Percentiles rank a stretch among this genome's conserved stretches.
These are phyloP conservation scores for Dioscorea zingiberensis DNA, from an alignment of 106 monocot species.

Conservation along the genomic window DNA sequence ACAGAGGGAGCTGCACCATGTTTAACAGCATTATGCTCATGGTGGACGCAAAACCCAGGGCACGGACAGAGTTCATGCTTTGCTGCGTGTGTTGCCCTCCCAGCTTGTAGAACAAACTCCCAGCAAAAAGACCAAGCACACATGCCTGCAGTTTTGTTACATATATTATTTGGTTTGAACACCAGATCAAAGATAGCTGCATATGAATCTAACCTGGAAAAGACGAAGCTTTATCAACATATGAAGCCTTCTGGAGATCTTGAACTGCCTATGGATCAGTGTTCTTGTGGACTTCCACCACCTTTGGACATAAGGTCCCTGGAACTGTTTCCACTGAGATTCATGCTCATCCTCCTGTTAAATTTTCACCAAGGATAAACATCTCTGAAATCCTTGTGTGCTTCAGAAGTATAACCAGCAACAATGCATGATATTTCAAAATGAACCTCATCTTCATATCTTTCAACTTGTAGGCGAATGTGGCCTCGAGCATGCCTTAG, in stretches of 20 bases:
- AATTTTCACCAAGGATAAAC: too few species aligned
- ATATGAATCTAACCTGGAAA: background rate
- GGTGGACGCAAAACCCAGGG: constrained; percentile 5
- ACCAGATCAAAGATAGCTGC: background rate
- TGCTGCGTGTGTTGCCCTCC: background rate
- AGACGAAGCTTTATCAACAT: constrained; percentile 3
- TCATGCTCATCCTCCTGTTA: constrained; percentile 4
- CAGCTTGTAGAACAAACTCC: constrained; percentile 7
- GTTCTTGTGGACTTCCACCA: constrained; percentile 17
- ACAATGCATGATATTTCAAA: background rate
- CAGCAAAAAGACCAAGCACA: constrained; percentile 4
- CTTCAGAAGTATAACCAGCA: too few species aligned
- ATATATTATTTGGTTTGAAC: background rate
- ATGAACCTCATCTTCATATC: constrained; percentile 4
- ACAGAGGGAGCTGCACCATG: constrained; percentile 9
- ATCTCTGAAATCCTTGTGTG: too few species aligned
- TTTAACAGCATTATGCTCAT: constrained; percentile 6
- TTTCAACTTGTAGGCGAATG: constrained; percentile 12
- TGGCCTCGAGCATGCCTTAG: constrained; percentile 1
- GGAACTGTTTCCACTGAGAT: constrained; percentile 11
- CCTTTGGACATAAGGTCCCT: constrained; percentile 11
- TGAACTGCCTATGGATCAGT: constrained; percentile 9
- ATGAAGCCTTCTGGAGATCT: constrained; percentile 4
- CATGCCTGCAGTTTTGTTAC: background rate
- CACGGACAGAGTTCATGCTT: constrained; percentile 5